Conservation (phyloP, 768 basidiomycete genomes). For the Pholiota microspora region DNA sequence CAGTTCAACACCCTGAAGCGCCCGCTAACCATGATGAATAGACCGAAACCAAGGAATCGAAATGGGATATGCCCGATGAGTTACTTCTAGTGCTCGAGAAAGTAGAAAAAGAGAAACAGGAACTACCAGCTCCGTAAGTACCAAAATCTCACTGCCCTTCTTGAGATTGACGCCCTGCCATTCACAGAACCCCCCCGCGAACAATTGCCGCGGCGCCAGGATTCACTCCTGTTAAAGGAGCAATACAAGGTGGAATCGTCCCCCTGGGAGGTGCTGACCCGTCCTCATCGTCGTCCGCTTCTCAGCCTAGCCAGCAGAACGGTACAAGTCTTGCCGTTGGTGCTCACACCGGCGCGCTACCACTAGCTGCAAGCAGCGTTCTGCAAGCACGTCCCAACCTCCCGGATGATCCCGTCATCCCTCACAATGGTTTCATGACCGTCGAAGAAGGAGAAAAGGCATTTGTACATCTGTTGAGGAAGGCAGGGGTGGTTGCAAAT, state of each 20-base stretch:
- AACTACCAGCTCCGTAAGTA: background rate
- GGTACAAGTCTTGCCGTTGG: slow-evolving; percentile 46
- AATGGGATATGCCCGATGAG: slow-evolving; percentile 98
- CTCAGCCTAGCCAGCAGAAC: slow-evolving; percentile 47
- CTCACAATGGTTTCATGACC: slow-evolving; percentile 85
- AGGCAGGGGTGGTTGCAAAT: slow-evolving; percentile 84
- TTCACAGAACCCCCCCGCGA: background rate
- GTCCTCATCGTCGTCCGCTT: slow-evolving; percentile 49
- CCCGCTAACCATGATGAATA: slow-evolving; percentile 27
- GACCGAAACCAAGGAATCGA: slow-evolving; percentile 88
- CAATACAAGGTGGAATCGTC: slow-evolving; percentile 53
- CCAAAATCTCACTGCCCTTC: slow-evolving; percentile 1
- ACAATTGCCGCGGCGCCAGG: slow-evolving; percentile 34
- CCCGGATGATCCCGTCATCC: slow-evolving; percentile 85
- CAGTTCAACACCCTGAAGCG: background rate
- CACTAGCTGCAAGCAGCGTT: slow-evolving; percentile 57
- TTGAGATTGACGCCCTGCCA: background rate
- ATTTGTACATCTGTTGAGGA: slow-evolving; percentile 85
- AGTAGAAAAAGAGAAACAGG: slow-evolving; percentile 72
- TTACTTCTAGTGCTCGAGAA: slow-evolving; percentile 81
- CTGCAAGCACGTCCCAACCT: slow-evolving; percentile 76
- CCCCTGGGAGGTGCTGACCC: slow-evolving; percentile 50
- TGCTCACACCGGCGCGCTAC: slow-evolving; percentile 51
- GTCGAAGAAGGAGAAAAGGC: slow-evolving; percentile 92
- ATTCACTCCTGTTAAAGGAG: slow-evolving; percentile 39